Evolutionary conservation across 495 filamentous ascomycete genomes (phyloP).

Genomic region (Glarea lozoyensis): DNA sequence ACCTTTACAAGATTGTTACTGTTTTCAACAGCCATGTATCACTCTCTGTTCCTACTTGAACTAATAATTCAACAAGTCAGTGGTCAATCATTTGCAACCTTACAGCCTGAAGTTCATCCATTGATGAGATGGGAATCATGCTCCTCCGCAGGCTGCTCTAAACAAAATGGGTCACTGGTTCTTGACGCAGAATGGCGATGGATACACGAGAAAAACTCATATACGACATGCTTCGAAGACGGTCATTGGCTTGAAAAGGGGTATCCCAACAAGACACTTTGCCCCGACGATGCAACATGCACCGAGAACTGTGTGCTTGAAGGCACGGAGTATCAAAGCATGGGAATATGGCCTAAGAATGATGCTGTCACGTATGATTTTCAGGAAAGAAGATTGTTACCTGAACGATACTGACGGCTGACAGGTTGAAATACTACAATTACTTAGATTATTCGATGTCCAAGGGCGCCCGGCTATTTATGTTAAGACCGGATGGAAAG

Average conservation of each 20-base stretch:
- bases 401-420: background rate
- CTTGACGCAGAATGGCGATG: background rate
- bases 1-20: no score
- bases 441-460: background rate
- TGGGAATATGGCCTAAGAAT: background rate
- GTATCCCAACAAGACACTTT: background rate
- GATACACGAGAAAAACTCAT: background rate
- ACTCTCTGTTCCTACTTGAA: no score
- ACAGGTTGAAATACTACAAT: background rate
- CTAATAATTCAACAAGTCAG: no score
- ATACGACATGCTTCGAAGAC: background rate
- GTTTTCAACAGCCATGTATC: no score
- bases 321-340: background rate
- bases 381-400: background rate
- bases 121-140: slow-evolving; percentile 48
- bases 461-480: background rate
- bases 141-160: slow-evolving; percentile 39
- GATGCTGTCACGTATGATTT: background rate
- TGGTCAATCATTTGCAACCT: slow-evolving; percentile 43
- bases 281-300: background rate
- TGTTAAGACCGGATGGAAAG: background rate
- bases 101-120: slow-evolving; percentile 49
- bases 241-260: no score
- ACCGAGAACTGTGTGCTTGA: background rate
- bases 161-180: slow-evolving; percentile 33